Evolutionary conservation across 441 rosid species (phyloP), one percentile per base, ranked within the genome.

Genomic region (Croton laevigatus): DNA sequence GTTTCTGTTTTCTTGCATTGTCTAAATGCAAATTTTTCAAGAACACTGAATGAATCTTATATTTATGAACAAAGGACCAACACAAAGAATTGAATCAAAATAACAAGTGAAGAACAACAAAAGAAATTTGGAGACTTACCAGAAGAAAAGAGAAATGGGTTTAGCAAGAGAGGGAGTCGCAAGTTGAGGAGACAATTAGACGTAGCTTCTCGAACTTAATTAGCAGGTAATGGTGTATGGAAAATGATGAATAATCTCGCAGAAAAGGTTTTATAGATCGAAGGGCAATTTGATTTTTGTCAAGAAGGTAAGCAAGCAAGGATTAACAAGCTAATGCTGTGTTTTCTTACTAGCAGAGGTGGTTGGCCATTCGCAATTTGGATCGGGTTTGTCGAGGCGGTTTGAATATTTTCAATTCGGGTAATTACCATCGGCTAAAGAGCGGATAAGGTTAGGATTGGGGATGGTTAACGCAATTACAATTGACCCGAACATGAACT

Each of bases 71-170:
- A 53, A 3, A n/a, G n/a, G 5, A 51, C 59, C 8, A 42, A 68
- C 34, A 46, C 17, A 16, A 23, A 46, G 40, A 20, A 36, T 4
- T 48, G 48, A 70, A 70, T 13, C 32, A 34, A 61, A 19, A 68
- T 22, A 14, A 20, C 22, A 27, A 17, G 14, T 20, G 54, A 14
- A 46, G 38, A 12, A 34, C 37, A 42, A 34, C 14, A 36, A 59
- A 34, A 59, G 46, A 7, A 49, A 54, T 14, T 13, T 45, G 27
- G 65, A 27, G 20, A 69, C 72, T 69, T n/a, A 59, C 58, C 57
- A 8, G 6, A 19, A 23, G 19, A 22, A 45, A 51, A 16, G 23
- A 0, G 12, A 52, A 10, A 1, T 3, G 68, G 44, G 12, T 22
- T 71, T 60, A 19, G 34, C 38, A 36, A 60, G 16, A 58, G 53